phyloP scores from a whole-genome alignment of 2,329 filamentous ascomycete species.

The Hirsutella thompsonii region DNA sequence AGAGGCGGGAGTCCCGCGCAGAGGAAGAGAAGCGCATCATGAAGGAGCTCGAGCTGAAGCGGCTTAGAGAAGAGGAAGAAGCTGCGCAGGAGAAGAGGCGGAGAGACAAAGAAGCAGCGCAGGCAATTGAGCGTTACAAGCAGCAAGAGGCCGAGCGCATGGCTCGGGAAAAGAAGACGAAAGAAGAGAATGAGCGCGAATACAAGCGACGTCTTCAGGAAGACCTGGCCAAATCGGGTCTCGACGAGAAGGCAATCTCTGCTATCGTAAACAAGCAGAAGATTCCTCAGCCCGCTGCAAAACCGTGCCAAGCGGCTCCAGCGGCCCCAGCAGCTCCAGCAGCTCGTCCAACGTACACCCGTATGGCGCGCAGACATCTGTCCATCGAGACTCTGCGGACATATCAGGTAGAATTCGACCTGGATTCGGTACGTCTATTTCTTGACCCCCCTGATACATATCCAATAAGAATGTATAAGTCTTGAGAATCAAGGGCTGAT shows the following conservation, averaged over 20 bases:
- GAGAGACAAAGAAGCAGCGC: conserved; percentile 31
- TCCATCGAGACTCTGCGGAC: conserved; percentile 47
- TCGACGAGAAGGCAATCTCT: conserved; percentile 44
- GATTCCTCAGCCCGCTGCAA: conserved; percentile 17
- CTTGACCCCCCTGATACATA: too few species aligned
- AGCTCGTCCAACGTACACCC: conserved; percentile 43
- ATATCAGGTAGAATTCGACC: conserved; percentile 43
- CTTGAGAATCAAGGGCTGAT: background rate
- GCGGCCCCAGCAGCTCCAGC: too few species aligned
- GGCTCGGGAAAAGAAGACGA: conserved; percentile 32
- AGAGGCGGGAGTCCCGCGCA: conserved; percentile 29
- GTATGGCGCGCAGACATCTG: conserved; percentile 48
- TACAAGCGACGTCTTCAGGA: conserved; percentile 44
- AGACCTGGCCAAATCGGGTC: conserved; percentile 42
- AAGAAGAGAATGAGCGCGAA: conserved; percentile 36
- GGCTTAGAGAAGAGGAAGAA: conserved; percentile 31
- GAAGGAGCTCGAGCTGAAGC: conserved; percentile 36
- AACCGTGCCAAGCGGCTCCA: too few species aligned
- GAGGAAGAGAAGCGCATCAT: conserved; percentile 38
- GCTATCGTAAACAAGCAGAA: conserved; percentile 47
- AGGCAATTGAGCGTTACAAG: conserved; percentile 39
- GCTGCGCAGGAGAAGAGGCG: conserved; percentile 28
- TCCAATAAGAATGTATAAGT: background rate
- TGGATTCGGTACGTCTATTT: conserved; percentile 43
- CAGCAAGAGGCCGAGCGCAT: conserved; percentile 32